A percentile compares a stretch with the other conserved stretches of the same genome.
Conservation (phyloP, 139 green algal genomes). For the Chlamydomonas applanata region DNA sequence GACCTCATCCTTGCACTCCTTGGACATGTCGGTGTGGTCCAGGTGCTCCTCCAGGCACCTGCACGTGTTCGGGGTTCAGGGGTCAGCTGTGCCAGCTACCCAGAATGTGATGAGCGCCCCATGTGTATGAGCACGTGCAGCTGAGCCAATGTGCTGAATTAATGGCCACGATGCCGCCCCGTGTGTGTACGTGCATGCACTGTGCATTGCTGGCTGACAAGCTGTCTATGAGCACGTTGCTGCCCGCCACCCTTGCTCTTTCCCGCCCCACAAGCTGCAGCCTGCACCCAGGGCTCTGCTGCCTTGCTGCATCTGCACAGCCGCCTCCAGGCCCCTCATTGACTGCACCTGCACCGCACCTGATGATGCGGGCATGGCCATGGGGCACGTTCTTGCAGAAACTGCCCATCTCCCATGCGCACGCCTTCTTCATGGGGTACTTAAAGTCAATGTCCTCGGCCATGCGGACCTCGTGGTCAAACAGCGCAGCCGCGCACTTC, state of each 20-base stretch:
- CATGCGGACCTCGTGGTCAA: conserved; percentile 75
- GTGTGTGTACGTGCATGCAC: too few species aligned
- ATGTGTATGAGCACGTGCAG: too few species aligned
- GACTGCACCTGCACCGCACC: conserved; percentile 30
- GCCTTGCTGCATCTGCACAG: too few species aligned
- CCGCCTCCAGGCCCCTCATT: too few species aligned
- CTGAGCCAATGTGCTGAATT: too few species aligned
- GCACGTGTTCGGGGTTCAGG: neutral
- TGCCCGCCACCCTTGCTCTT: too few species aligned
- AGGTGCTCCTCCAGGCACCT: conserved; percentile 52
- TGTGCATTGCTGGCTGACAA: too few species aligned
- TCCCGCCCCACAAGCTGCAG: too few species aligned
- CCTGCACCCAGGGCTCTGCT: too few species aligned
- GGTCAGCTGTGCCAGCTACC: neutral
- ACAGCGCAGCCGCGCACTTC: conserved; percentile 69
- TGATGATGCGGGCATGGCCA: conserved; percentile 75
- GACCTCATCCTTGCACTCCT: conserved; percentile 83
- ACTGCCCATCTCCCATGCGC: conserved; percentile 64
- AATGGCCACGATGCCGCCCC: too few species aligned
- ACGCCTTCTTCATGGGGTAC: conserved; percentile 79
- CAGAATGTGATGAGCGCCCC: too few species aligned
- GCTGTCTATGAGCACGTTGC: too few species aligned
- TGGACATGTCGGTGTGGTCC: conserved; percentile 48
- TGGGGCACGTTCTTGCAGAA: conserved; percentile 73
- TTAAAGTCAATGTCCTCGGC: conserved; percentile 87